Conservation (phyloP, 2,329 filamentous ascomycete species). For the Chrysosporium keratinophilum region DNA sequence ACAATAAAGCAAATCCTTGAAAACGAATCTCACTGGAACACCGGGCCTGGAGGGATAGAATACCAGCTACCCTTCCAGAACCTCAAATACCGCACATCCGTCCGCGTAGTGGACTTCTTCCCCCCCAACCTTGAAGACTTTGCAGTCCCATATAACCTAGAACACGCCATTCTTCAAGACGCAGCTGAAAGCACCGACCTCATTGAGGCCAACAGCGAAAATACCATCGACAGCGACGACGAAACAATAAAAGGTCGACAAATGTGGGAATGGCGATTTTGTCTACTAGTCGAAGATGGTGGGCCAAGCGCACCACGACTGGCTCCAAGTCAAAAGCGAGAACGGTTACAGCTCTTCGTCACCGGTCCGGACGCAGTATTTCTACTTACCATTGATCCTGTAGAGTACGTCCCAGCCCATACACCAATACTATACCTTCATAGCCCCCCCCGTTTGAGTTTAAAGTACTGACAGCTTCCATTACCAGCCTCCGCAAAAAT, state of each 20-base stretch:
- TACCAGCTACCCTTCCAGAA: conserved; percentile 61
- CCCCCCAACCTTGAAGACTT: conserved; percentile 65
- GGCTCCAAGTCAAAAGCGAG: conserved; percentile 28
- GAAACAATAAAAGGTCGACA: conserved; percentile 8
- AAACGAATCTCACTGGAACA: conserved; percentile 37
- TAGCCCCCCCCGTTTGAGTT: background rate
- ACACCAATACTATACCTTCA: background rate
- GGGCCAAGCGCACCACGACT: conserved; percentile 22
- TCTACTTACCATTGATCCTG: conserved; percentile 47
- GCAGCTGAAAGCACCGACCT: conserved; percentile 18
- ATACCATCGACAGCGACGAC: conserved; percentile 10
- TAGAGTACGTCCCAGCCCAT: conserved; percentile 39
- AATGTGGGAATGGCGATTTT: conserved; percentile 76
- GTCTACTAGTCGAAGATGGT: conserved; percentile 65
- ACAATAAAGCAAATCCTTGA: conserved; percentile 42
- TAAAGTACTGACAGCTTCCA: conserved; percentile 9
- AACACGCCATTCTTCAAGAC: conserved; percentile 43
- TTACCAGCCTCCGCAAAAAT: conserved; percentile 47
- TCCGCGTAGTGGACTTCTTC: conserved; percentile 73
- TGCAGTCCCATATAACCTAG: conserved; percentile 40
- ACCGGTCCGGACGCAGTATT: conserved; percentile 48
- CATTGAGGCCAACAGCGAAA: conserved; percentile 17
- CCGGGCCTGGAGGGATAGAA: conserved; percentile 36
- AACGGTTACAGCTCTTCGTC: conserved; percentile 58
- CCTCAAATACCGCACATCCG: conserved; percentile 55